Conservation (phyloP, 129 eudicot species). For the Ambrosia trifida region DNA sequence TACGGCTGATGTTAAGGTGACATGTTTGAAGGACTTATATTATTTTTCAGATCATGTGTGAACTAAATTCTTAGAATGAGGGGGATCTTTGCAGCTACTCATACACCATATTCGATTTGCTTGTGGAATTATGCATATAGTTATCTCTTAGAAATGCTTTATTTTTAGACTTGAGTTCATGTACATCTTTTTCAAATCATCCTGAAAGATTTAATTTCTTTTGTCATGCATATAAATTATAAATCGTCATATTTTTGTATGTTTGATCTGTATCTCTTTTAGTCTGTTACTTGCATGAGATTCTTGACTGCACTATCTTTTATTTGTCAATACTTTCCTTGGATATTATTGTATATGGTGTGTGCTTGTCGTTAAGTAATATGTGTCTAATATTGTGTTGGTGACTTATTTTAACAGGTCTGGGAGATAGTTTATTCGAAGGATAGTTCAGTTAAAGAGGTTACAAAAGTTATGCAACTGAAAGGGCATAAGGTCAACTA, state of each 20-base stretch:
- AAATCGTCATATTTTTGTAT: slow-evolving; percentile 4
- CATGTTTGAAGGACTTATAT: not conserved
- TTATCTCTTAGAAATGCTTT: not conserved
- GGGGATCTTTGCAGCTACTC: slow-evolving; percentile 11
- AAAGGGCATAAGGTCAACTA: slow-evolving; percentile 91
- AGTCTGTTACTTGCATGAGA: slow-evolving; percentile 11
- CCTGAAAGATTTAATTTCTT: not conserved
- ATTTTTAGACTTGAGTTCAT: not conserved
- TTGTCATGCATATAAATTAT: not conserved
- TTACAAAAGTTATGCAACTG: slow-evolving; percentile 85
- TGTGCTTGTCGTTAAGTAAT: not conserved
- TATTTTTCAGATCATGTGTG: slow-evolving; percentile 9
- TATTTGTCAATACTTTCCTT: not conserved
- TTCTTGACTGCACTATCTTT: not conserved
- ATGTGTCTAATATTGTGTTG: not conserved
- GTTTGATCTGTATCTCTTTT: slow-evolving; percentile 7
- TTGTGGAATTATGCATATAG: slow-evolving; percentile 1
- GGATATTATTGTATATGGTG: slow-evolving; percentile 18
- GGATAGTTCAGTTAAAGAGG: slow-evolving; percentile 92
- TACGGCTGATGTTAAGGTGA: slow-evolving; percentile 97
- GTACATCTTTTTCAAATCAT: not conserved
- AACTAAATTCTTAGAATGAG: slow-evolving; percentile 1
- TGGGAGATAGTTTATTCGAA: slow-evolving; percentile 94
- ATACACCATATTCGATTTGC: slow-evolving; percentile 17
- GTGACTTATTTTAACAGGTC: slow-evolving; percentile 49